phyloP scores from a whole-genome alignment of 2,329 filamentous ascomycete species.

The Venturia carpophila region DNA sequence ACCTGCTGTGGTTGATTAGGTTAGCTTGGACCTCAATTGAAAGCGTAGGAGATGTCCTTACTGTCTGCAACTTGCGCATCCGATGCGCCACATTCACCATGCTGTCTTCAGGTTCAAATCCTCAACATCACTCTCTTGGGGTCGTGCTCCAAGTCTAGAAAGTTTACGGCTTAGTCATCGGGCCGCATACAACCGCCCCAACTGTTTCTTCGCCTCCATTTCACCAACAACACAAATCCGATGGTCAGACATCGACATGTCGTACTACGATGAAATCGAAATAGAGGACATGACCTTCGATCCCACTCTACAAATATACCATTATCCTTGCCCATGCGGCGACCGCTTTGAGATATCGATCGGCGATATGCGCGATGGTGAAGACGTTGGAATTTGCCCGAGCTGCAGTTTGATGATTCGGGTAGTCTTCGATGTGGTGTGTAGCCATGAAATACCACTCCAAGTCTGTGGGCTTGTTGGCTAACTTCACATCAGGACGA shows the following conservation, averaged over 20 bases:
- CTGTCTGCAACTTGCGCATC: constrained; percentile 65
- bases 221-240: neutral
- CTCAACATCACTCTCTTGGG: neutral
- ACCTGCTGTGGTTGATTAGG: neutral
- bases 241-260: constrained; percentile 33
- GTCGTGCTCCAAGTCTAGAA: neutral
- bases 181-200: too few relatives aligned
- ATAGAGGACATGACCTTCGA: constrained; percentile 98
- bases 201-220: neutral
- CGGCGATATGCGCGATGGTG: constrained; percentile 74
- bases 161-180: neutral
- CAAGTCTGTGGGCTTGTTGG: neutral
- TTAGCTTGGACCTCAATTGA: constrained; percentile 19
- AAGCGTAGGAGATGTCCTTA: constrained; percentile 38
- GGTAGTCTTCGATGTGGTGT: constrained; percentile 81
- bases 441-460: neutral
- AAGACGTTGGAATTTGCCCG: constrained; percentile 94
- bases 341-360: constrained; percentile 91
- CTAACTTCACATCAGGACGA: constrained; percentile 15
- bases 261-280: constrained; percentile 95
- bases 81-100: constrained; percentile 58
- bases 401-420: constrained; percentile 96
- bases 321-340: constrained; percentile 95
- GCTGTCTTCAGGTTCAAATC: constrained; percentile 20
- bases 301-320: constrained; percentile 72